Conservation (phyloP, 257 asterid species). For the Primulina tabacum region DNA sequence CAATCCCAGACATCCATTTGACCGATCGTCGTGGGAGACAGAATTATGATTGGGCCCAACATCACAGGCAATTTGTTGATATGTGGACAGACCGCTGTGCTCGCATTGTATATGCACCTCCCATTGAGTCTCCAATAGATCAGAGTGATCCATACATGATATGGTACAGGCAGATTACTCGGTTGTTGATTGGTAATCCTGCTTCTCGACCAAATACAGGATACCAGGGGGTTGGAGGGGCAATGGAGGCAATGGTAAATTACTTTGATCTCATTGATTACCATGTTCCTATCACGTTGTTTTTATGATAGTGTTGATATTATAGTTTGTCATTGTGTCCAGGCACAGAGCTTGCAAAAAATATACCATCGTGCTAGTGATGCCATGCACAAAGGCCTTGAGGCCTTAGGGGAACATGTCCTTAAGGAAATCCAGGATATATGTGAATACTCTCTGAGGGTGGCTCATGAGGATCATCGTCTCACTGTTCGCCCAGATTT, state of each 20-base stretch:
- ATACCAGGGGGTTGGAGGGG: slow-evolving; percentile 60
- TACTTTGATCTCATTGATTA: neutral
- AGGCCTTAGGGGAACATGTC: slow-evolving; percentile 42
- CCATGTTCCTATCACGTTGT: neutral
- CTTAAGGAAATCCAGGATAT: slow-evolving; percentile 71
- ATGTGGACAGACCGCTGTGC: slow-evolving; percentile 61
- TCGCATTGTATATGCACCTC: slow-evolving; percentile 43
- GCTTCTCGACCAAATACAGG: slow-evolving; percentile 54
- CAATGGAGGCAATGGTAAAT: slow-evolving; percentile 60
- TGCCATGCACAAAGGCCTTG: slow-evolving; percentile 56
- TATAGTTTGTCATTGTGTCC: slow-evolving; percentile 19
- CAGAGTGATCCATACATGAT: slow-evolving; percentile 63
- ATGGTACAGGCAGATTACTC: slow-evolving; percentile 67
- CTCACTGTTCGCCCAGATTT: slow-evolving; percentile 43
- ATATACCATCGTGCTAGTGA: slow-evolving; percentile 64
- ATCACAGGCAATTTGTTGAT: slow-evolving; percentile 62
- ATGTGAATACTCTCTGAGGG: slow-evolving; percentile 54
- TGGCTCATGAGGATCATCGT: slow-evolving; percentile 67
- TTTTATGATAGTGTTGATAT: slow-evolving; percentile 16
- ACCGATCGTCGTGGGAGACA: slow-evolving; percentile 83
- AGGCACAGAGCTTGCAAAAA: slow-evolving; percentile 76
- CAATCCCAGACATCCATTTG: slow-evolving; percentile 63
- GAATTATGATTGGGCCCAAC: slow-evolving; percentile 81
- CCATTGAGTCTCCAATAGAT: slow-evolving; percentile 46
- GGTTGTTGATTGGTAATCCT: slow-evolving; percentile 71